Evolutionary conservation across 352 stramenopile genomes (phyloP).

Genomic region (Phytophthora tentaculata): DNA sequence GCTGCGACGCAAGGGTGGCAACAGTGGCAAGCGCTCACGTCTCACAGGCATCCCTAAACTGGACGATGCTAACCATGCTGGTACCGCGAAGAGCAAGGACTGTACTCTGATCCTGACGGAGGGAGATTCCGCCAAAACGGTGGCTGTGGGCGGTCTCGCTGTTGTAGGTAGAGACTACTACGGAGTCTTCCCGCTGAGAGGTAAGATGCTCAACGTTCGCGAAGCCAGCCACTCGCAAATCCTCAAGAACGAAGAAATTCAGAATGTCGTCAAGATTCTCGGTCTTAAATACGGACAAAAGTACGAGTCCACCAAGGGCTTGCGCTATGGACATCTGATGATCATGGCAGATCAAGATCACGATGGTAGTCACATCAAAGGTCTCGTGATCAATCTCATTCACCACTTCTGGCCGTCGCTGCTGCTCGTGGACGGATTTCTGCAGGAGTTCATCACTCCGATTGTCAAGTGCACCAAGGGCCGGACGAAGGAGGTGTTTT

Average conservation of each 20-base stretch:
- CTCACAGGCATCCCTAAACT: conserved; percentile 95
- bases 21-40: conserved; percentile 78
- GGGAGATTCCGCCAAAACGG: conserved; percentile 98
- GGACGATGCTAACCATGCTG: conserved; percentile 97
- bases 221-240: conserved; percentile 97
- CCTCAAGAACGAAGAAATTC: conserved; percentile 97
- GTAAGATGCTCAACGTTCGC: conserved; percentile 99
- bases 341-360: conserved; percentile 99
- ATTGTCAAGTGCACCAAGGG: conserved; percentile 97
- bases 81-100: conserved; percentile 85
- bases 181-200: conserved; percentile 97
- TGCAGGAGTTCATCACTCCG: conserved; percentile 97
- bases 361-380: conserved; percentile 99
- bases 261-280: conserved; percentile 97
- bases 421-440: conserved; percentile 89
- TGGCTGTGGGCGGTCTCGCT: conserved; percentile 96
- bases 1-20: conserved; percentile 89
- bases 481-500: conserved; percentile 92
- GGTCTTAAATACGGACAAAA: conserved; percentile 96
- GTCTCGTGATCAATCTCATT: conserved; percentile 99
- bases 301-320: conserved; percentile 90
- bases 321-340: conserved; percentile 98
- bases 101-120: conserved; percentile 99
- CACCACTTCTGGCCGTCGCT: conserved; percentile 98
- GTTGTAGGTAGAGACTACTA: conserved; percentile 97